Base-by-base conservation (phyloP, 306 rosid genomes). In the Inga laurina region DNA sequence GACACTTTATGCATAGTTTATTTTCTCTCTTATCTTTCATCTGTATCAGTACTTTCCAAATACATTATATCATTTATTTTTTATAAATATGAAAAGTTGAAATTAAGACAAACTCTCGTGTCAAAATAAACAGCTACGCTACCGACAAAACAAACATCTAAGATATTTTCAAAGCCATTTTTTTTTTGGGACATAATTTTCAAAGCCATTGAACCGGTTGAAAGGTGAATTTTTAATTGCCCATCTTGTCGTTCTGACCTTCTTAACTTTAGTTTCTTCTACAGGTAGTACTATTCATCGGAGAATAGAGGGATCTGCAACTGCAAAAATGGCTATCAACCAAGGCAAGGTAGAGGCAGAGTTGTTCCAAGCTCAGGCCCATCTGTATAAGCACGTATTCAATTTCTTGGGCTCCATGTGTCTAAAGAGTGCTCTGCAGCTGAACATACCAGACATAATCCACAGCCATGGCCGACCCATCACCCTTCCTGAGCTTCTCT, bases 401-500 rank as follows among this genome's bases (percentile, higher is more conserved):
- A 46, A 72, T 72, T 72, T 44, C 76, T 2, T 72, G 0, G 10
- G 39, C 13, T 72, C 76, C 13, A 72, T 72, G 76, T 5, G 22
- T 72, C 59, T 72, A 14, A 72, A 72, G 34, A 44, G 39, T 46
- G 59, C 59, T 13, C 6, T 72, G n/a, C 57, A 72, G 41, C 59
- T 46, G 22, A 46, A 14, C 39, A 45, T 72, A 72, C 76, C 76
- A 45, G 57, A 72, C 37, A 22, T 22, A 72, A 72, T 72, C 59
- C 59, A 72, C 59, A 24, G 39, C 76, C 76, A 72, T 46, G 59
- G 76, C 76, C 57, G 22, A 46, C 76, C 76, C 76, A 72, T 72
- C 39, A 72, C 76, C 76, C 76, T 72, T 7, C 41, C 59, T 45
- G 59, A 72, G 59, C 59, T 72, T 35, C n/a, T 72, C n/a, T 46